Base-by-base conservation (phyloP, 2,329 filamentous ascomycete species). In the Dactylellina haptotyla region DNA sequence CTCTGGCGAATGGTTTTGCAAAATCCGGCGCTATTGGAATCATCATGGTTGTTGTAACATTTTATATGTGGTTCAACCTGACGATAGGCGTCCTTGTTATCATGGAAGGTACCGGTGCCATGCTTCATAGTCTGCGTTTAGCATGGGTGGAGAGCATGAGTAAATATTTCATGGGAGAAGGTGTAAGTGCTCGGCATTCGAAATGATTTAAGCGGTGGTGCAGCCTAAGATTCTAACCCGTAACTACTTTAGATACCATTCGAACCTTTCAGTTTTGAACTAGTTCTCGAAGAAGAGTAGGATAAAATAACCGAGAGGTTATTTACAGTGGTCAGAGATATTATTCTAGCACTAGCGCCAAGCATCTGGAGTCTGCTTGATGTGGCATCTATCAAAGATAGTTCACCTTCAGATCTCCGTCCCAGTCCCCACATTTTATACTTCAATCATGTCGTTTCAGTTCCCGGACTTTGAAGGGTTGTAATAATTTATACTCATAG, bases 121-220 rank as follows among this genome's bases (percentile, higher is more conserved):
- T 97, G 93, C 85, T 96, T 83, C 93, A 97, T 83, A 92, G 89
- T 73, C 86, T 97, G 77, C 87, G 93, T 85, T 84, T 97, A 79
- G 93, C 96, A 78, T 97, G 93, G 93, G 93, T 97, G 75, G 94
- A 97, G 82, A 94, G 93, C 16, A 97, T 97, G 88, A 96, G 92
- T 83, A 97, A 97, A 84, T 94, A 75, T 25, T 75, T 73, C 41
- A 50, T 75, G 39, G 70, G 70, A 34, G 70, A 75, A 62, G 69
- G 70, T 26, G 70, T 75, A 75, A 69, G 70, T 75, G 23, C 4
- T 45, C n/a, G 51, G 43, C 43, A 18, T n/a, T 8, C 32, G 9
- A 25, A 18, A 18, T 28, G 9, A 14, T 26, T 41, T 20, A 16
- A 61, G 20, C 5, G 4, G 8, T 18, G 12, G 28, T 32, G 46